Conservation (phyloP, 2,329 filamentous ascomycete genomes). For the Colletotrichum sp. region DNA sequence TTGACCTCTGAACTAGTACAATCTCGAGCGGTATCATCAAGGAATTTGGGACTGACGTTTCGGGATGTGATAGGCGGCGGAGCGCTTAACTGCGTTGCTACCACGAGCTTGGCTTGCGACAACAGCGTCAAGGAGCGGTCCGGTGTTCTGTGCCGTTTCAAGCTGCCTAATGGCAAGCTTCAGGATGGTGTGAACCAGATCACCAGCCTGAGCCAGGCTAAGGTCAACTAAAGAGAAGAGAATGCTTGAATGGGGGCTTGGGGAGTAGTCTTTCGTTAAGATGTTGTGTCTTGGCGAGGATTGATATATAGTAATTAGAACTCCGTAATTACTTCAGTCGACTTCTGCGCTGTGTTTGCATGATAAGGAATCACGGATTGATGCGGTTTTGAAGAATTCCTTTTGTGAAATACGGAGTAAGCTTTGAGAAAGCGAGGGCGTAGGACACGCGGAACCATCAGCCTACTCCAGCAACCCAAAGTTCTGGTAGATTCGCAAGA, state of each 20-base stretch:
- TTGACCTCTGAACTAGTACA: no score
- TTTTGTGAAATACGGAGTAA: fast-evolving
- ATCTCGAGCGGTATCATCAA: no score
- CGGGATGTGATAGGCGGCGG: slow-evolving; percentile 20
- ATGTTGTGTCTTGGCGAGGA: background rate
- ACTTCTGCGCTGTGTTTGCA: no score
- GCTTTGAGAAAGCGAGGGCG: background rate
- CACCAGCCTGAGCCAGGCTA: slow-evolving; percentile 25
- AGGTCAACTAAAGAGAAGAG: slow-evolving; percentile 26
- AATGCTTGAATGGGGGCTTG: background rate
- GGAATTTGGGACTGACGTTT: background rate
- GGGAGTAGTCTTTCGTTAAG: background rate
- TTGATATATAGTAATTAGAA: background rate
- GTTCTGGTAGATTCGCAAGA: background rate
- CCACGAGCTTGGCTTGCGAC: slow-evolving; percentile 29
- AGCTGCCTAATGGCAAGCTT: slow-evolving; percentile 24
- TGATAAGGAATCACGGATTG: no score
- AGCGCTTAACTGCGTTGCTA: slow-evolving; percentile 29
- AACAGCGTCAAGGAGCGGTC: slow-evolving; percentile 29
- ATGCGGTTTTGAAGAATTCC: no score
- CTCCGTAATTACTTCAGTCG: background rate
- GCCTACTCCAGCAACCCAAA: background rate
- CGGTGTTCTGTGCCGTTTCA: slow-evolving; percentile 31
- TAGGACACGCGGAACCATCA: fast-evolving
- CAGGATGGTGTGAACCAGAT: slow-evolving; percentile 31